These are phyloP conservation scores for Penicillium malachiteum DNA, from an alignment of 495 filamentous ascomycete genomes.

Conservation along the genomic window DNA sequence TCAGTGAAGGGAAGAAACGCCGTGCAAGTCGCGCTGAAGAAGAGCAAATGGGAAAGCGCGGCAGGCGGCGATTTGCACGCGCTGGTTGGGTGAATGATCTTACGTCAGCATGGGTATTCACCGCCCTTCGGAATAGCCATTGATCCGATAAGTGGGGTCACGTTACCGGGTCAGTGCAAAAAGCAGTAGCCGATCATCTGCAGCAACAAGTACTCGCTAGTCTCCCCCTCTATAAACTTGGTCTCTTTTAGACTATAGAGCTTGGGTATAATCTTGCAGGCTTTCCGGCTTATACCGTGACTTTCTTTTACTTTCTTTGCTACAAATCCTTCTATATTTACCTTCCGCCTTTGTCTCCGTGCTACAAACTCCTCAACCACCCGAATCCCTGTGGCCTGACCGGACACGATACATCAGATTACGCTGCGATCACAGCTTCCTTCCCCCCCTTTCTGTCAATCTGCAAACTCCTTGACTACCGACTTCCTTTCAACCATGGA, in stretches of 20 bases:
- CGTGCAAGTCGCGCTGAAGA: slow-evolving; percentile 32
- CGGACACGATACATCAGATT: slow-evolving; percentile 6
- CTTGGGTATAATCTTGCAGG: not conserved
- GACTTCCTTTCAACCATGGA: slow-evolving; percentile 51
- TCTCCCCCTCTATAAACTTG: slow-evolving; percentile 1
- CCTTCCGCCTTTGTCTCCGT: no score
- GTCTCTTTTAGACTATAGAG: not conserved
- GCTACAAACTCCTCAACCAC: not conserved
- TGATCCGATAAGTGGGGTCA: slow-evolving; percentile 38
- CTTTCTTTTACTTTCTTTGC: not conserved
- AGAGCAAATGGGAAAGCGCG: slow-evolving; percentile 33
- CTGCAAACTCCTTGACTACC: no score
- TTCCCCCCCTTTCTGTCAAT: not conserved
- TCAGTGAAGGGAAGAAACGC: slow-evolving; percentile 15
- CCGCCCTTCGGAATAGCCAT: slow-evolving; percentile 26
- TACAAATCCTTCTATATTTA: not conserved
- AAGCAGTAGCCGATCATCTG: slow-evolving; percentile 6
- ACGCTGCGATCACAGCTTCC: slow-evolving; percentile 7
- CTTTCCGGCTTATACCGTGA: not conserved
- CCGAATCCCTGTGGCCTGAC: not conserved
- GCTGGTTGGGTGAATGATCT: slow-evolving; percentile 32
- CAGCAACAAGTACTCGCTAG: slow-evolving; percentile 4
- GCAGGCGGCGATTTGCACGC: slow-evolving; percentile 25
- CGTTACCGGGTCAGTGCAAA: slow-evolving; percentile 44
- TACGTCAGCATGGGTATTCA: slow-evolving; percentile 29